phyloP scores from a whole-genome alignment of 352 stramenopile species.

The Thraustotheca clavata region DNA sequence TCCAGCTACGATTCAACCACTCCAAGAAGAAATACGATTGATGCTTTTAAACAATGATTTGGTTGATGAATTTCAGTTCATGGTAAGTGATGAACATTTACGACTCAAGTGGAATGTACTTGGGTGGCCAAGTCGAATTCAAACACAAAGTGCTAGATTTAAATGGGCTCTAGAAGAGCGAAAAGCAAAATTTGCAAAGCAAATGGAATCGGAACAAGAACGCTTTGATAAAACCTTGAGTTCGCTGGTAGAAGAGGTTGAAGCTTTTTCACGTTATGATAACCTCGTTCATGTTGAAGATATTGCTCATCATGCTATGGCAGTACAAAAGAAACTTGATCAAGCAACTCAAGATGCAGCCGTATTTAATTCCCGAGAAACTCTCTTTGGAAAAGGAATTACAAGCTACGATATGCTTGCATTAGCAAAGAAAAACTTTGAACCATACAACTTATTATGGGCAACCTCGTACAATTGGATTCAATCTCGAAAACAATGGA shows the following conservation, averaged over 20 bases:
- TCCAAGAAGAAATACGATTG: slow-evolving; percentile 71
- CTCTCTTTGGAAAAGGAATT: slow-evolving; percentile 82
- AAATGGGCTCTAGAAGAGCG: slow-evolving; percentile 69
- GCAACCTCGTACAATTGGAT: slow-evolving; percentile 87
- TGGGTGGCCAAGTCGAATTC: slow-evolving; percentile 85
- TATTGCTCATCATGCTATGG: slow-evolving; percentile 75
- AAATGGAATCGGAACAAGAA: slow-evolving; percentile 92
- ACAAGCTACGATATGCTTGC: slow-evolving; percentile 83
- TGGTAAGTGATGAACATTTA: slow-evolving; percentile 80
- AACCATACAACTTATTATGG: slow-evolving; percentile 92
- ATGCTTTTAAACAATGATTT: slow-evolving; percentile 74
- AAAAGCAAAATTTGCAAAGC: slow-evolving; percentile 83
- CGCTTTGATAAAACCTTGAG: slow-evolving; percentile 84
- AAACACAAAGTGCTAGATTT: slow-evolving; percentile 66
- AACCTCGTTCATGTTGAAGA: slow-evolving; percentile 85
- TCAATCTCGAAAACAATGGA: slow-evolving; percentile 87
- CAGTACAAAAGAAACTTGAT: slow-evolving; percentile 82
- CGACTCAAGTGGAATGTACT: slow-evolving; percentile 85
- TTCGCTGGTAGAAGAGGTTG: slow-evolving; percentile 79
- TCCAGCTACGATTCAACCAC: slow-evolving; percentile 50
- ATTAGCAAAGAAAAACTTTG: slow-evolving; percentile 89
- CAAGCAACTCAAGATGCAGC: slow-evolving; percentile 84
- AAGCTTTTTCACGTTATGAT: slow-evolving; percentile 81
- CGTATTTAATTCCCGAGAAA: slow-evolving; percentile 91
- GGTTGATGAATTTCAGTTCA: slow-evolving; percentile 77